Evolutionary conservation across 331 rosid genomes (phyloP).

Genomic region (Stylosanthes scabra): DNA sequence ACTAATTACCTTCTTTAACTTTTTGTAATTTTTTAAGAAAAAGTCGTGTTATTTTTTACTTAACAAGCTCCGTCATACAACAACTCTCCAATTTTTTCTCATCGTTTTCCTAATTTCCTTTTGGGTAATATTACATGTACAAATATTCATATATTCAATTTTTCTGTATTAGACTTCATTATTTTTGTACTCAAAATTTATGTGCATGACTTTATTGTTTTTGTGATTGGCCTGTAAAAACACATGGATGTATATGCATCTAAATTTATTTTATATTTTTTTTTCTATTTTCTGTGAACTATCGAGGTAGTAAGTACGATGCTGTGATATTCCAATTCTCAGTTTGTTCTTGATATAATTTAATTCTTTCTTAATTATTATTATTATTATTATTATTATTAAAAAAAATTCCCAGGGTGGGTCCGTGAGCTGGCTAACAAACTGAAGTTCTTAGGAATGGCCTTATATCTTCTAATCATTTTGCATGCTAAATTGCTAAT

Average conservation of each 20-base stretch:
- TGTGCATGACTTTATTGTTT: too few species aligned
- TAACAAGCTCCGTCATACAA: constrained; percentile 32
- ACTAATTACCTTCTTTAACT: constrained; percentile 44
- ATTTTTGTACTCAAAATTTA: too few species aligned
- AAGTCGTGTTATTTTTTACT: constrained; percentile 38
- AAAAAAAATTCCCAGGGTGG: not conserved
- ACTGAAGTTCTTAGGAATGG: constrained; percentile 1
- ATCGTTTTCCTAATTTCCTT: not conserved
- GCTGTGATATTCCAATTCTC: constrained; percentile 26
- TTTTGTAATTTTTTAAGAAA: constrained; percentile 46
- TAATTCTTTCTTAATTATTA: not conserved
- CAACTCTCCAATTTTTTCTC: constrained; percentile 3
- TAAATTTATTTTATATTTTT: too few species aligned
- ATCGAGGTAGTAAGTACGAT: constrained; percentile 17
- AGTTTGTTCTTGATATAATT: constrained; percentile 6
- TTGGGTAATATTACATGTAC: too few species aligned
- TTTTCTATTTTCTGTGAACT: not conserved
- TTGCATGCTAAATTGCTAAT: constrained; percentile 1
- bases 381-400: not conserved
- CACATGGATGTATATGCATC: too few species aligned
- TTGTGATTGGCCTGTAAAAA: too few species aligned
- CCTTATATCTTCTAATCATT: not conserved
- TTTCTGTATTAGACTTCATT: too few species aligned
- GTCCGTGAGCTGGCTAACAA: constrained; percentile 12
- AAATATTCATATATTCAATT: too few species aligned